Evolutionary conservation across 257 asterid species (phyloP).

Genomic region (Plantago ovata): DNA sequence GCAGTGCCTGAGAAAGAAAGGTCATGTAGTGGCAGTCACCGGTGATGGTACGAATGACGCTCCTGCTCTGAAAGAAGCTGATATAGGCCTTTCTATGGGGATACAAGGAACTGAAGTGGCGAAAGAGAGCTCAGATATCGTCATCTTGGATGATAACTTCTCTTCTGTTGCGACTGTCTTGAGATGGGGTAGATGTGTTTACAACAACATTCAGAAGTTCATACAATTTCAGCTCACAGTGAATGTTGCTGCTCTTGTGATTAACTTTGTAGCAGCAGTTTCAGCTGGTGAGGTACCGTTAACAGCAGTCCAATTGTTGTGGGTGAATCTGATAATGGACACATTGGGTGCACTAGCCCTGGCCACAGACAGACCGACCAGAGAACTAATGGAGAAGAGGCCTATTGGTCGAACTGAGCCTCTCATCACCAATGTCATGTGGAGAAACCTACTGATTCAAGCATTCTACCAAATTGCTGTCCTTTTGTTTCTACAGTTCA

Average conservation of each 20-base stretch:
- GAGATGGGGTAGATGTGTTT: too few relatives aligned
- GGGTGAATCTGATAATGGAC: conserved; percentile 99
- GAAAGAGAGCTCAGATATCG: conserved; percentile 95
- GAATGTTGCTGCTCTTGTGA: too few relatives aligned
- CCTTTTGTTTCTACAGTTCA: conserved; percentile 72
- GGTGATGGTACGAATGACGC: conserved; percentile 99
- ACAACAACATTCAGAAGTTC: too few relatives aligned
- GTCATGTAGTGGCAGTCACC: conserved; percentile 92
- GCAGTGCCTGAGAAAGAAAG: conserved; percentile 76
- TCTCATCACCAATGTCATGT: conserved; percentile 76
- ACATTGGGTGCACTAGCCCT: conserved; percentile 93
- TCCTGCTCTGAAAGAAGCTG: conserved; percentile 98
- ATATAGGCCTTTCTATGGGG: conserved; percentile 98
- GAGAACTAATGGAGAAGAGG: conserved; percentile 71
- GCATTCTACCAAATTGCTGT: conserved; percentile 71
- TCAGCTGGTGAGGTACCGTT: too few relatives aligned
- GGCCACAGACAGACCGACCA: conserved; percentile 91
- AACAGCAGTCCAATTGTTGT: conserved; percentile 95
- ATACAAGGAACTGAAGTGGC: conserved; percentile 97
- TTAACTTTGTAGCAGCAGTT: too few relatives aligned
- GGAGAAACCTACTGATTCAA: conserved; percentile 94
- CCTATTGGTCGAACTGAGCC: conserved; percentile 85
- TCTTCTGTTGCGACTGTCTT: conserved; percentile 88
- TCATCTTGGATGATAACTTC: conserved; percentile 89
- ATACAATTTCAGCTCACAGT: too few relatives aligned